A percentile compares a stretch with the other conserved stretches of the same genome.
Conservation (phyloP, 2,329 filamentous ascomycete genomes). For the Aspergillus tamarii region DNA sequence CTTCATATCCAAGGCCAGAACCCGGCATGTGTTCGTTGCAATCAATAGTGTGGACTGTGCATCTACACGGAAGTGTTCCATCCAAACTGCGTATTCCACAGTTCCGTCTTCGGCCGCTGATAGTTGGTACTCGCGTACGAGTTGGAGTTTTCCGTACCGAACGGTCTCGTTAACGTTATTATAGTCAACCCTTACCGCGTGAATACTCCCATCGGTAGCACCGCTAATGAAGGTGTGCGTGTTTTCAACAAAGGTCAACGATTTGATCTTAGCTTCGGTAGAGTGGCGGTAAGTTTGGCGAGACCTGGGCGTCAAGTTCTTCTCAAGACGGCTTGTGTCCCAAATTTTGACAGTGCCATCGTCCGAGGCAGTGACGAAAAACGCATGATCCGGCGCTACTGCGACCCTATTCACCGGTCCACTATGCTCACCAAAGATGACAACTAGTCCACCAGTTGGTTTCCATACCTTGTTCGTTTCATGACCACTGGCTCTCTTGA, state of each 20-base stretch:
- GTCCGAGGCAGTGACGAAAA: slow-evolving; percentile 92
- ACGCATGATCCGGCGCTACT: slow-evolving; percentile 85
- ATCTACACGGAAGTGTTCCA: slow-evolving; percentile 87
- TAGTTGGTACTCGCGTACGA: slow-evolving; percentile 81
- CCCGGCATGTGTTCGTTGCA: slow-evolving; percentile 81
- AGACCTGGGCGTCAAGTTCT: slow-evolving; percentile 85
- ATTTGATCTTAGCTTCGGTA: slow-evolving; percentile 71
- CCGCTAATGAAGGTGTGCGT: slow-evolving; percentile 93
- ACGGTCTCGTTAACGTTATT: slow-evolving; percentile 59
- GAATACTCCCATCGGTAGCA: slow-evolving; percentile 84
- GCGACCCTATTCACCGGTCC: slow-evolving; percentile 80
- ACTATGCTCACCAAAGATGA: slow-evolving; percentile 85
- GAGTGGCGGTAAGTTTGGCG: slow-evolving; percentile 82
- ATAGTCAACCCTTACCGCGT: slow-evolving; percentile 83
- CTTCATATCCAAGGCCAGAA: slow-evolving; percentile 83
- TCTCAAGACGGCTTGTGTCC: slow-evolving; percentile 87
- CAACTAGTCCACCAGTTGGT: slow-evolving; percentile 80
- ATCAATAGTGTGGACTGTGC: slow-evolving; percentile 80
- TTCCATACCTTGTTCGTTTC: slow-evolving; percentile 70
- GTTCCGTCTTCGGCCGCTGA: slow-evolving; percentile 32
- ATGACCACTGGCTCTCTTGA: slow-evolving; percentile 58
- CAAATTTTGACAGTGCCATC: slow-evolving; percentile 91
- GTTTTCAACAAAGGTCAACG: slow-evolving; percentile 87
- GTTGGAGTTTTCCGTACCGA: slow-evolving; percentile 76
- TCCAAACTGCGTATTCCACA: slow-evolving; percentile 82